phyloP scores from a whole-genome alignment of 768 basidiomycete genomes.

The Termitomyces sp. region DNA sequence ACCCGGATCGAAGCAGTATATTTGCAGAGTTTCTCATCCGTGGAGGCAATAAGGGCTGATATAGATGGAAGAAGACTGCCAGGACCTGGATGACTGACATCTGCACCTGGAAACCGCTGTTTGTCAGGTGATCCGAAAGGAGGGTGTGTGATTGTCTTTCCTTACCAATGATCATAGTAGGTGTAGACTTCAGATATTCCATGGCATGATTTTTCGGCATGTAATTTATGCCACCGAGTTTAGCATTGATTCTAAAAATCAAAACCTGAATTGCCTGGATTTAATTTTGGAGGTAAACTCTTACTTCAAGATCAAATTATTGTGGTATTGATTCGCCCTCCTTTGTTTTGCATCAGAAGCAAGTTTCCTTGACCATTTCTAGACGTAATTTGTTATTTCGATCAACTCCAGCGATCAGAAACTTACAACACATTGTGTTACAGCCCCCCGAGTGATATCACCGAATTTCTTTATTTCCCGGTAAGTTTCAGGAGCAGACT shows the following conservation, averaged over 20 bases:
- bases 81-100: constrained; percentile 20
- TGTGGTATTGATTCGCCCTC: constrained; percentile 45
- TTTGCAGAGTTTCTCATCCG: constrained; percentile 44
- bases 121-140: neutral
- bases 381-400: neutral
- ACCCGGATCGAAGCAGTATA: constrained; percentile 52
- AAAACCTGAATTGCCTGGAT: neutral
- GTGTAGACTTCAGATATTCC: constrained; percentile 21
- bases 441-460: constrained; percentile 46
- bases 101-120: constrained; percentile 17
- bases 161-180: constrained; percentile 55
- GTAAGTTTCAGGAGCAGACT: constrained; percentile 22
- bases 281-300: neutral
- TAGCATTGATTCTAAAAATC: constrained; percentile 51
- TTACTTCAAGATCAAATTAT: constrained; percentile 60
- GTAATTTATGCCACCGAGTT: constrained; percentile 60
- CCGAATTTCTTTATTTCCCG: constrained; percentile 24
- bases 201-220: constrained; percentile 40
- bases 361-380: constrained; percentile 25
- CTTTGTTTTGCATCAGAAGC: constrained; percentile 6
- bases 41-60: constrained; percentile 42
- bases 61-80: constrained; percentile 20
- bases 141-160: neutral
- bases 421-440: constrained; percentile 60
- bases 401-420: neutral